phyloP scores from a whole-genome alignment of 2,329 filamentous ascomycete genomes.

The Geosmithia putterillii region DNA sequence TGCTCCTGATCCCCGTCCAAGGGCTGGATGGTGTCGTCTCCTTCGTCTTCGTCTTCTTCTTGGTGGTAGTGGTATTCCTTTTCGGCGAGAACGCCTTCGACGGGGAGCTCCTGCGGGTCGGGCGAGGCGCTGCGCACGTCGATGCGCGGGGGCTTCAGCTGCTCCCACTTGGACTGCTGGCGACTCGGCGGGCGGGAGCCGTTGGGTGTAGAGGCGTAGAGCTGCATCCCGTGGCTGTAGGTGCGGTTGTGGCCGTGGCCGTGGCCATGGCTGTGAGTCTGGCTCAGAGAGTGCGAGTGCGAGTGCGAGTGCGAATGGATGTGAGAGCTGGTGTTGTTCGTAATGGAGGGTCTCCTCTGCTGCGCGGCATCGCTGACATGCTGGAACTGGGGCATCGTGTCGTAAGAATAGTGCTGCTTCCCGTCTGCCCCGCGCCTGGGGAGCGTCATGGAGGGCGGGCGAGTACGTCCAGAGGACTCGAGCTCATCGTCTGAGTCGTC shows the following conservation, averaged over 20 bases:
- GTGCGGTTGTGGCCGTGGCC: background rate
- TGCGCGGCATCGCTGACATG: conserved; percentile 18
- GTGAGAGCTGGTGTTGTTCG: no score
- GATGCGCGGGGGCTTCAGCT: conserved; percentile 35
- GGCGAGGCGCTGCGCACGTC: conserved; percentile 28
- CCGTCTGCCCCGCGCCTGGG: conserved; percentile 17
- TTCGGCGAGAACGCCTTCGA: background rate
- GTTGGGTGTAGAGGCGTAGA: background rate
- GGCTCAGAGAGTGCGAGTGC: no score
- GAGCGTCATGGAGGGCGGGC: conserved; percentile 19
- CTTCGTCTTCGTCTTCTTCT: no score
- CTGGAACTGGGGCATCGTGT: conserved; percentile 38
- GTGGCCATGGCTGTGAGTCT: no score
- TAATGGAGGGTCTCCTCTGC: conserved; percentile 5
- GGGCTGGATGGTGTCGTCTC: no score
- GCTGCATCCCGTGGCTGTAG: background rate
- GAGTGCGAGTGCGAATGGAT: no score
- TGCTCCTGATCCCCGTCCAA: no score
- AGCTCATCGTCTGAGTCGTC: conserved; percentile 36
- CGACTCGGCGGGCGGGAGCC: conserved; percentile 13
- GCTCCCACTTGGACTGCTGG: conserved; percentile 31
- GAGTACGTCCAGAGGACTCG: conserved; percentile 21
- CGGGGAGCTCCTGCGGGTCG: background rate
- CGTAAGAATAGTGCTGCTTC: conserved; percentile 32
- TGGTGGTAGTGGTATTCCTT: no score